phyloP scores from a whole-genome alignment of 2,329 filamentous ascomycete genomes.

The Cladosporium sp. region DNA sequence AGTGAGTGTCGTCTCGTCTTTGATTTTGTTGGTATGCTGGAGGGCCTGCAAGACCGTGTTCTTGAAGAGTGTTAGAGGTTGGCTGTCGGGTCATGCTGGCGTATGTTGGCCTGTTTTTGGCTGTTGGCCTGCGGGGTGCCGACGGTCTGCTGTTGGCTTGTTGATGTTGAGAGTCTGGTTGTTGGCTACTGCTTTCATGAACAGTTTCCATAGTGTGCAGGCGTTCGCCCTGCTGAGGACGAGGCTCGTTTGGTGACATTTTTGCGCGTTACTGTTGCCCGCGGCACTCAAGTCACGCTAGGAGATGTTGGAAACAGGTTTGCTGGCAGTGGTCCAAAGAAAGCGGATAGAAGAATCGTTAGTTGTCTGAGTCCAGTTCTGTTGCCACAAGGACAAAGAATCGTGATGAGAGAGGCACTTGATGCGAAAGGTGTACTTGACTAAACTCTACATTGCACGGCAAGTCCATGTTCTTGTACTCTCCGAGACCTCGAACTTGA shows the following conservation, averaged over 20 bases:
- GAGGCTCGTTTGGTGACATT: slow-evolving; percentile 1
- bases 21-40: background rate
- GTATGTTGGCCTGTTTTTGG: background rate
- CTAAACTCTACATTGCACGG: background rate
- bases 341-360: background rate
- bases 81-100: background rate
- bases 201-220: slow-evolving; percentile 16
- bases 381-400: background rate
- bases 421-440: background rate
- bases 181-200: background rate
- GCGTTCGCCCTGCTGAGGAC: slow-evolving; percentile 3
- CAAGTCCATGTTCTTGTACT: slow-evolving; percentile 4
- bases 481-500: background rate
- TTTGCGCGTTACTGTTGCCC: background rate
- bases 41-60: slow-evolving; percentile 12
- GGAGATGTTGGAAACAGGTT: background rate
- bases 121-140: background rate
- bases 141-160: background rate
- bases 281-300: background rate
- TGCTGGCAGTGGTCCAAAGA: background rate
- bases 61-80: background rate
- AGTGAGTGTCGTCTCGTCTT: slow-evolving; percentile 31
- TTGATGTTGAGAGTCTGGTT: background rate
- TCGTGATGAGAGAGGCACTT: background rate
- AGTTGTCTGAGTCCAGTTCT: background rate